A percentile compares a stretch with the other conserved stretches of the same genome.
phyloP scores from a whole-genome alignment of 2,329 filamentous ascomycete species.

The Diaporthe longicolla region DNA sequence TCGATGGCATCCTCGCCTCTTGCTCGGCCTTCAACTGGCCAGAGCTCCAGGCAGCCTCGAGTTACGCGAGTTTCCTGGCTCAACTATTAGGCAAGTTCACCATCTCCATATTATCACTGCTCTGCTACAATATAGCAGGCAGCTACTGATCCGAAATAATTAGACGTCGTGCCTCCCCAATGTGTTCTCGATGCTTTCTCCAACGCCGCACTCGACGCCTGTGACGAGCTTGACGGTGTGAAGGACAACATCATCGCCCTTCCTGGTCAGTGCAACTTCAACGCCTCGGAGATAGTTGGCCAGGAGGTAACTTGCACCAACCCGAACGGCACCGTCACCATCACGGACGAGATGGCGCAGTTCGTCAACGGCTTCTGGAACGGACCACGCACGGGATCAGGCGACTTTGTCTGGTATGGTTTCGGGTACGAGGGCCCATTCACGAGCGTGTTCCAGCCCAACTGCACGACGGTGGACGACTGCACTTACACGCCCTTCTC shows the following conservation, averaged over 20 bases:
- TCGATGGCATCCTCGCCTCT: conserved; percentile 66
- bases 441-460: conserved; percentile 26
- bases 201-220: conserved; percentile 56
- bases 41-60: conserved; percentile 50
- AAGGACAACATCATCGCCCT: conserved; percentile 59
- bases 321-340: conserved; percentile 21
- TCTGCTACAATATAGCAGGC: not conserved
- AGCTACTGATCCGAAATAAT: not conserved
- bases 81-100: conserved; percentile 51
- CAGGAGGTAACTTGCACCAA: conserved; percentile 44
- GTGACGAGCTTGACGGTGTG: conserved; percentile 60
- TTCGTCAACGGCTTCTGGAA: conserved; percentile 20
- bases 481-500: conserved; percentile 15
- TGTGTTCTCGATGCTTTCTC: conserved; percentile 56
- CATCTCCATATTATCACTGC: conserved; percentile 19
- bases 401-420: conserved; percentile 26
- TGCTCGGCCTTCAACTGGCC: conserved; percentile 56
- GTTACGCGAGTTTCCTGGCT: conserved; percentile 53
- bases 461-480: conserved; percentile 27
- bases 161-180: conserved; percentile 19
- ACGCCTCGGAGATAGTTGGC: conserved; percentile 49
- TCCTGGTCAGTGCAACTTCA: conserved; percentile 53
- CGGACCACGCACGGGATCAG: conserved; percentile 4
- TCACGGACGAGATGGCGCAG: conserved; percentile 19
- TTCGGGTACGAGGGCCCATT: conserved; percentile 24